Evolutionary conservation across 192 early-diverging fungal species (phyloP).

Genomic region (Coemansia sp.): DNA sequence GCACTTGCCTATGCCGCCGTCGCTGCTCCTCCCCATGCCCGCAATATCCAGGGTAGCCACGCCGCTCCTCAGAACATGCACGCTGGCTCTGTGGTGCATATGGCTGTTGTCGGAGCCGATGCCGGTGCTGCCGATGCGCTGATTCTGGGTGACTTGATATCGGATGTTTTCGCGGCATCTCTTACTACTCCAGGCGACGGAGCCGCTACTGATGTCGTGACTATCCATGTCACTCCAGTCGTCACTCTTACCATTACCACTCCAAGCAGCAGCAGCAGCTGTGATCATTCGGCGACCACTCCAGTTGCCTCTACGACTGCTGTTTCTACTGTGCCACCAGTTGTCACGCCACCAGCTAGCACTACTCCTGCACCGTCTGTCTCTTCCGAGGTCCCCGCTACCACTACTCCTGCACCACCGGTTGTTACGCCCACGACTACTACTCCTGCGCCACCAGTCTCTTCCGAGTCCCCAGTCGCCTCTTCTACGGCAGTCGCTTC

Average conservation of each 20-base stretch:
- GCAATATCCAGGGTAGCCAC: not conserved
- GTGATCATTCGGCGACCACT: not conserved
- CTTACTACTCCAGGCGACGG: not conserved
- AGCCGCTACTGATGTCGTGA: not conserved
- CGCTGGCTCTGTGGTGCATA: not conserved
- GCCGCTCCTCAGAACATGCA: not conserved
- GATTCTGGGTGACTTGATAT: not conserved
- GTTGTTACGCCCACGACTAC: too few relatives aligned
- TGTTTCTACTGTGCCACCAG: not conserved
- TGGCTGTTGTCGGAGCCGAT: not conserved
- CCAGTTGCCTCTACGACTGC: not conserved
- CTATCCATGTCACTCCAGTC: not conserved
- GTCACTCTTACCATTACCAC: not conserved
- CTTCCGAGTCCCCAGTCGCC: too few relatives aligned
- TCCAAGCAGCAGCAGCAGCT: not conserved
- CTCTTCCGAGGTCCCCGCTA: not conserved
- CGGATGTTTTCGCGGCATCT: not conserved
- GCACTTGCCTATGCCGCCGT: conserved; percentile 8
- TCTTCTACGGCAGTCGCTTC: not conserved
- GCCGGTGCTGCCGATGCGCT: not conserved
- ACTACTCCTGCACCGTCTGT: not conserved
- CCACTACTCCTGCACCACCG: too few relatives aligned
- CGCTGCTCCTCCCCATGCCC: not conserved
- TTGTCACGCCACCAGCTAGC: not conserved
- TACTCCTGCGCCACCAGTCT: too few relatives aligned